phyloP scores from a whole-genome alignment of 805 yeast genomes.

The Starmerella apis region DNA sequence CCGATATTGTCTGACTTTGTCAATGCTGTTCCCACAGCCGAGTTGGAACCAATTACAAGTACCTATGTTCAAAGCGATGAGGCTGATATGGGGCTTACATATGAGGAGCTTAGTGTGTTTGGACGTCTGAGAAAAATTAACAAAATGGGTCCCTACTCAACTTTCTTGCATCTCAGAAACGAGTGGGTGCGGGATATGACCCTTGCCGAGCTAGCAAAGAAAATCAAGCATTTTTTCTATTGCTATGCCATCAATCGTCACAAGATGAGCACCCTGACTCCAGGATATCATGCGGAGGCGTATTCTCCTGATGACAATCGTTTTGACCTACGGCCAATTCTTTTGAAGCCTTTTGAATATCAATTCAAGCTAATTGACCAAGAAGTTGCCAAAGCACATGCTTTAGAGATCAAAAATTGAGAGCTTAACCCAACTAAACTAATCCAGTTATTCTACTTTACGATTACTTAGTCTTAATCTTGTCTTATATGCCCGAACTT shows the following conservation, averaged over 20 bases:
- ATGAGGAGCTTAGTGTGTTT: slow-evolving; percentile 82
- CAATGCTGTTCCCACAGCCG: slow-evolving; percentile 95
- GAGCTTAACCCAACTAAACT: too few species aligned
- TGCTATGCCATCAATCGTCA: slow-evolving; percentile 93
- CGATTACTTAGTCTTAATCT: slow-evolving; percentile 5
- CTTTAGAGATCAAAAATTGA: neutral
- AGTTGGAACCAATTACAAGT: slow-evolving; percentile 89
- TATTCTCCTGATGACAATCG: slow-evolving; percentile 97
- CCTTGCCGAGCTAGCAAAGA: slow-evolving; percentile 77
- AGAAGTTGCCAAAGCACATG: slow-evolving; percentile 37
- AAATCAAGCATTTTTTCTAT: slow-evolving; percentile 86
- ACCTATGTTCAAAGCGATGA: slow-evolving; percentile 93
- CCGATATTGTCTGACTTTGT: slow-evolving; percentile 72
- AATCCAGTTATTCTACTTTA: neutral
- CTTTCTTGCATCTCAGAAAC: slow-evolving; percentile 82
- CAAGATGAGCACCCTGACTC: slow-evolving; percentile 95
- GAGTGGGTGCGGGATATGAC: slow-evolving; percentile 72
- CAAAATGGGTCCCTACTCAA: slow-evolving; percentile 92
- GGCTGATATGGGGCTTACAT: slow-evolving; percentile 96
- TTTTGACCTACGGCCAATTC: slow-evolving; percentile 90
- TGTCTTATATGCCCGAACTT: slow-evolving; percentile 30
- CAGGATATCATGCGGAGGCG: slow-evolving; percentile 94
- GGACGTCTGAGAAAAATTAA: slow-evolving; percentile 85
- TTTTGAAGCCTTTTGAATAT: slow-evolving; percentile 85
- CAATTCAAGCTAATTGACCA: slow-evolving; percentile 81